These are phyloP conservation scores for Ajuga chamaepitys DNA, from an alignment of 257 asterid genomes.

Conservation along the genomic window DNA sequence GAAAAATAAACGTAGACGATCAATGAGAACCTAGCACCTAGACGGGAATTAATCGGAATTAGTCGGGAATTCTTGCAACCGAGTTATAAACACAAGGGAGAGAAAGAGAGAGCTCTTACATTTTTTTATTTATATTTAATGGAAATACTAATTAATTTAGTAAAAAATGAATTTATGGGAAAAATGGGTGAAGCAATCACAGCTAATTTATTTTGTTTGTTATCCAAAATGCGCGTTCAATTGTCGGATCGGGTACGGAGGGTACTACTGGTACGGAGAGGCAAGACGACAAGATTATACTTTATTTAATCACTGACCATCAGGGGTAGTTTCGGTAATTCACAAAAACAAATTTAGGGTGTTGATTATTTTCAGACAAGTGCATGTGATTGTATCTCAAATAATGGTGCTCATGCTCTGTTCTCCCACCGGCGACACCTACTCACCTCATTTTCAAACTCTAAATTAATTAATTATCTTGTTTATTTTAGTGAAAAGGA, in stretches of 20 bases:
- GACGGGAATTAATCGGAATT: no score
- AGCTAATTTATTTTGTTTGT: not conserved
- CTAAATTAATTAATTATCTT: not conserved
- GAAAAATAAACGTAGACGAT: no score
- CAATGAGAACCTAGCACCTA: no score
- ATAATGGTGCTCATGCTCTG: slow-evolving; percentile 32
- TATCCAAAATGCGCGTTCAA: not conserved
- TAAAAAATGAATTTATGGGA: not conserved
- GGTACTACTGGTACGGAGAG: slow-evolving; percentile 35
- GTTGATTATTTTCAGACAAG: slow-evolving; percentile 31
- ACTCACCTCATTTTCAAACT: not conserved
- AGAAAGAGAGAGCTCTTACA: no score
- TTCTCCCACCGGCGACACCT: slow-evolving; percentile 21
- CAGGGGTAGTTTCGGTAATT: slow-evolving; percentile 12
- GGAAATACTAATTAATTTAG: not conserved
- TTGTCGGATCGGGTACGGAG: slow-evolving; percentile 20
- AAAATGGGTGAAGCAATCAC: not conserved
- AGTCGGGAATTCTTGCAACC: no score
- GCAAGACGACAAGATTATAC: slow-evolving; percentile 18
- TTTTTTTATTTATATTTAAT: no score
- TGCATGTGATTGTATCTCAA: slow-evolving; percentile 39
- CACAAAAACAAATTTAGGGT: not conserved
- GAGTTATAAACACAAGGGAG: no score
- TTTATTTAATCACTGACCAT: not conserved
- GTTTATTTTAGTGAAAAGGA: no score